Evolutionary conservation across 305 asterid genomes (phyloP).

Genomic region (Fraxinus nigra): DNA sequence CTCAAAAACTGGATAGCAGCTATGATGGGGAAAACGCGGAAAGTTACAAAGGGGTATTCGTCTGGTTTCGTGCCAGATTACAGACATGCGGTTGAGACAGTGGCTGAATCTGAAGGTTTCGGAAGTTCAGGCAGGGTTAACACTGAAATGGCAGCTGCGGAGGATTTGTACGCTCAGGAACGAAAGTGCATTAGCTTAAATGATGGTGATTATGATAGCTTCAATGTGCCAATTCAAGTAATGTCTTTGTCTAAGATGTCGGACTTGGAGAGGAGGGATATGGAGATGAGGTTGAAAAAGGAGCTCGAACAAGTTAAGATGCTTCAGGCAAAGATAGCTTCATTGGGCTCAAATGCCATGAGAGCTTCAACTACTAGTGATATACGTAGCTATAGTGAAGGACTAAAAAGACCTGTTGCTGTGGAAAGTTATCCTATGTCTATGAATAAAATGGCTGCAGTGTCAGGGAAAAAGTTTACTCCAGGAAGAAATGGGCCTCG

Average conservation of each 20-base stretch:
- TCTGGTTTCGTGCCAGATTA: constrained; percentile 60
- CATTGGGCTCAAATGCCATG: constrained; percentile 25
- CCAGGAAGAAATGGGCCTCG: constrained; percentile 55
- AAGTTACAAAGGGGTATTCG: constrained; percentile 51
- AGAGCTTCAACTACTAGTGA: constrained; percentile 35
- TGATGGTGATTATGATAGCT: constrained; percentile 38
- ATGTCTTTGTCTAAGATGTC: constrained; percentile 62
- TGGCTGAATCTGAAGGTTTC: constrained; percentile 59
- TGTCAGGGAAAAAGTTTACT: constrained; percentile 40
- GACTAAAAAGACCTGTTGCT: constrained; percentile 40
- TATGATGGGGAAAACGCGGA: constrained; percentile 63
- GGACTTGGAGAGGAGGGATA: constrained; percentile 47
- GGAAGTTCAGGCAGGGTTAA: constrained; percentile 47
- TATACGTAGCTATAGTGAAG: constrained; percentile 39
- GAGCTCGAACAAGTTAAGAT: constrained; percentile 66
- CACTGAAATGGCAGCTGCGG: constrained; percentile 37
- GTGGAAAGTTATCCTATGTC: constrained; percentile 35
- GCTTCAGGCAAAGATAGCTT: constrained; percentile 51
- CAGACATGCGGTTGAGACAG: constrained; percentile 60
- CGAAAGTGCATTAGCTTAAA: constrained; percentile 43
- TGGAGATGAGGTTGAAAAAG: constrained; percentile 43
- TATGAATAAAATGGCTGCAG: constrained; percentile 23
- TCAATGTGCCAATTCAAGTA: constrained; percentile 50
- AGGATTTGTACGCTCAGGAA: constrained; percentile 42
- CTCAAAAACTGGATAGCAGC: constrained; percentile 26